Evolutionary conservation across 176 grass and related monocot species (phyloP), one percentile per base, ranked within the genome.

Genomic region (Tillandsia fasciculata): DNA sequence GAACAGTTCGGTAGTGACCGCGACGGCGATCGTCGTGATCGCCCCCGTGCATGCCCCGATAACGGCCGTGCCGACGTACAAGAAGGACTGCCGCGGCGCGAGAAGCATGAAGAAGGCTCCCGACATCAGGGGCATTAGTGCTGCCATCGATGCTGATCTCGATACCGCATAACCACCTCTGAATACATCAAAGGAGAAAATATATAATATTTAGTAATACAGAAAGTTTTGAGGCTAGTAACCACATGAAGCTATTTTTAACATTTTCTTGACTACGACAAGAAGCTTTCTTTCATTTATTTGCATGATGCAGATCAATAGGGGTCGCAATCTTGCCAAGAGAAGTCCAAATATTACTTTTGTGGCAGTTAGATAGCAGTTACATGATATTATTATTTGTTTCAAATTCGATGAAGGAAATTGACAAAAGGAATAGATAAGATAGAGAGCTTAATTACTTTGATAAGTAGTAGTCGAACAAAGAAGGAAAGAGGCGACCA

Each of bases 21-120:
- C 93, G 52, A 90, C 87, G 1, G 94, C 89, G 53, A 93, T 84
- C 58, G 94, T 93, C 0, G 89, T 84, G 69, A 99, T 99, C 69
- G 89, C 89, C 26, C 94, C 94, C 11, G 94, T 99, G 94, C 87
- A 99, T 1, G 87, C 91, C 17, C 94, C 94, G 0, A 99, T 67
- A 52, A 90, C 77, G 3, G 89, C 77, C 48, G 94, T 99, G 77
- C 89, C 76, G 1, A 67, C 66, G 84, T 90, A 93, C 82, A 99
- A 76, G 67, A 64, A 68, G 64, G 65, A 83, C 53, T 72, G 42
- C 50, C 59, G 54, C 2, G 79, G 80, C 52, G 86, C 64, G 54
- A 99, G 59, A 10, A 99, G 84, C 24, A 93, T 52, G 66, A 99
- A 86, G 82, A 99, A 99, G 7, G 94, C 89, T 3, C 48, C 82